Evolutionary conservation across 345 rosid species (phyloP), one percentile per base, ranked within the genome.

Genomic region (Euphorbia lathyris): DNA sequence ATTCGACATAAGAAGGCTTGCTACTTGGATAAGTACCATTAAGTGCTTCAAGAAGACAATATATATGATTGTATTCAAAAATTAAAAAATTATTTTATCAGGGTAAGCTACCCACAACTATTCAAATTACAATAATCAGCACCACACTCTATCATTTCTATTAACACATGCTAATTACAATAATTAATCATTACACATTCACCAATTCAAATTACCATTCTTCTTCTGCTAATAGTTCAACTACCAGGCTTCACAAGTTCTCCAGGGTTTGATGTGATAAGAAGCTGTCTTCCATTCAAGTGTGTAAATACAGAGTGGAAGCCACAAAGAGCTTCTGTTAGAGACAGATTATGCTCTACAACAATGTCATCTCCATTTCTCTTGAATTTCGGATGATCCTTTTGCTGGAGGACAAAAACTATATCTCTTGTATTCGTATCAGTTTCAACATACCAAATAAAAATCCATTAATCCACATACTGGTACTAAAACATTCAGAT

Each of bases 291-390:
- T 19, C 85, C 81, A 71, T 94, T 97, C 74, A 91, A 78, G 77
- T 94, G 97, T 13, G 87, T 85, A 69, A 90, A 68, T 2, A 66
- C 91, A 38, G 90, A 94, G 65, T 88, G 88, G 80, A 91, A 94
- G 38, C 97, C 98, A 67, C 97, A 94, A 3, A 94, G 82, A 45
- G 98, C 96, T 77, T 94, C 98, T 0, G 97, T 82, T 14, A 94
- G 93, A n/a, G 95, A 83, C 38, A 91, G 79, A 0, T 81, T 81
- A 63, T 91, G 97, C 43, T 94, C 98, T 62, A 88, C 88, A 63
- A 86, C 84, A 13, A 94, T 87, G 73, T 94, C 97, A 3, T 94
- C 97, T 0, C 90, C 95, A 82, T 86, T 88, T 65, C 97, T 76
- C 85, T 90, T 88, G 78, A 91, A 94, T 62, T 65, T 88, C 0